Conservation (phyloP, 106 monocot genomes). For the Cymbidium sinense region DNA sequence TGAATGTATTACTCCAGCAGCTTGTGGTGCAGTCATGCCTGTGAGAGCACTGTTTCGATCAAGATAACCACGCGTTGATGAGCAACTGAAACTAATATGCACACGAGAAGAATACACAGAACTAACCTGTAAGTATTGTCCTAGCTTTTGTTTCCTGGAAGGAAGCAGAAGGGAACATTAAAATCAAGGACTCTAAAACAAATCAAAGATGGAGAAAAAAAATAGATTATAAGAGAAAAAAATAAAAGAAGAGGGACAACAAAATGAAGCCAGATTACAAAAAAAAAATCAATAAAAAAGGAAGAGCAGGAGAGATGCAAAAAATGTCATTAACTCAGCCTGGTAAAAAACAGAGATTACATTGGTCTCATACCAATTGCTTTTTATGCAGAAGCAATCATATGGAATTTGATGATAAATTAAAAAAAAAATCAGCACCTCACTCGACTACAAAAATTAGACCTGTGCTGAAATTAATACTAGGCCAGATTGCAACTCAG, state of each 20-base stretch:
- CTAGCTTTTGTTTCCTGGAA: conserved; percentile 97
- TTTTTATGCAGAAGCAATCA: no score
- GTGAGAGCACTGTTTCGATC: neutral
- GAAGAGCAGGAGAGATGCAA: neutral
- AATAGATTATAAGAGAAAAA: no score
- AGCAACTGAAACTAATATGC: neutral
- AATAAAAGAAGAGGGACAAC: no score
- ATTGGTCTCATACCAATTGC: no score
- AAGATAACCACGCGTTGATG: neutral
- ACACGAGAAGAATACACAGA: neutral
- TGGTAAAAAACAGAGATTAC: no score
- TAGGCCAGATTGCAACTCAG: conserved; percentile 83
- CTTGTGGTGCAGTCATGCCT: conserved; percentile 99
- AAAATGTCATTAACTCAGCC: neutral
- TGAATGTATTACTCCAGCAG: conserved; percentile 98
- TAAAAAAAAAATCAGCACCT: no score
- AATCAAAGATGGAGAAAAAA: neutral
- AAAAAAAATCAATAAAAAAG: neutral
- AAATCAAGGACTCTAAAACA: neutral
- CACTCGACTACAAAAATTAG: no score
- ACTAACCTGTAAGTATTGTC: conserved; percentile 83
- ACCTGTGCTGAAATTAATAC: conserved; percentile 95
- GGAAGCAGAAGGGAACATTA: neutral
- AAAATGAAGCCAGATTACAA: neutral
- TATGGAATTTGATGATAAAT: no score